A percentile compares a stretch with the other conserved stretches of the same genome.
These are phyloP conservation scores for Chrysoporthe deuterocubensis DNA, from an alignment of 2,329 filamentous ascomycete genomes.

Conservation along the genomic window DNA sequence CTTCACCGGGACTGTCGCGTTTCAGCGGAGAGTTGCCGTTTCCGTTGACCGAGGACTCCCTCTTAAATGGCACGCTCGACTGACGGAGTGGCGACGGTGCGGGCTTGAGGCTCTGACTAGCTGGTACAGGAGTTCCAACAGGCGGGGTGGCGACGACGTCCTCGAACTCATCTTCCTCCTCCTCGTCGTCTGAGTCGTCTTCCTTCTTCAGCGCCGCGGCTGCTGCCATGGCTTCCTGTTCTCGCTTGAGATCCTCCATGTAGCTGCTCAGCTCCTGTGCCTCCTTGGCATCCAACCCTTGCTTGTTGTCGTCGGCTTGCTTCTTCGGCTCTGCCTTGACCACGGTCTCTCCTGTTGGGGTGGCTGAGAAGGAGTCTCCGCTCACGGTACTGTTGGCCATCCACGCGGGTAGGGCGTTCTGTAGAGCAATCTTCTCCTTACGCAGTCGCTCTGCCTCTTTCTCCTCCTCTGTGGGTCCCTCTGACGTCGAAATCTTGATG, in stretches of 20 bases:
- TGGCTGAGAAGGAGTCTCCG: conserved; percentile 60
- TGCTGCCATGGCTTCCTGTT: conserved; percentile 38
- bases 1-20: conserved; percentile 35
- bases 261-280: conserved; percentile 67
- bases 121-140: conserved; percentile 31
- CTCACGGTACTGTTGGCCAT: conserved; percentile 73
- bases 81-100: conserved; percentile 36
- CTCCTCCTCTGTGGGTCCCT: conserved; percentile 69
- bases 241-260: conserved; percentile 66
- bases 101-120: conserved; percentile 15
- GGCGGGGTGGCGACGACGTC: conserved; percentile 50
- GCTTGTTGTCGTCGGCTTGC: conserved; percentile 48
- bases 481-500: conserved; percentile 69
- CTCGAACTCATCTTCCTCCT: conserved; percentile 53
- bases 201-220: conserved; percentile 53
- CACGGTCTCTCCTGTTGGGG: conserved; percentile 37
- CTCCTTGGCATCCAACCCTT: conserved; percentile 51
- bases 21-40: conserved; percentile 31
- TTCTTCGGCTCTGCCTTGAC: conserved; percentile 49
- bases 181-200: conserved; percentile 46
- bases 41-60: conserved; percentile 31
- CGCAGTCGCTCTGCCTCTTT: conserved; percentile 66
- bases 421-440: conserved; percentile 67
- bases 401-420: conserved; percentile 74
- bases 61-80: conserved; percentile 39